Evolutionary conservation across 2,329 filamentous ascomycete species (phyloP).

Genomic region (Chlorencoelia australis): DNA sequence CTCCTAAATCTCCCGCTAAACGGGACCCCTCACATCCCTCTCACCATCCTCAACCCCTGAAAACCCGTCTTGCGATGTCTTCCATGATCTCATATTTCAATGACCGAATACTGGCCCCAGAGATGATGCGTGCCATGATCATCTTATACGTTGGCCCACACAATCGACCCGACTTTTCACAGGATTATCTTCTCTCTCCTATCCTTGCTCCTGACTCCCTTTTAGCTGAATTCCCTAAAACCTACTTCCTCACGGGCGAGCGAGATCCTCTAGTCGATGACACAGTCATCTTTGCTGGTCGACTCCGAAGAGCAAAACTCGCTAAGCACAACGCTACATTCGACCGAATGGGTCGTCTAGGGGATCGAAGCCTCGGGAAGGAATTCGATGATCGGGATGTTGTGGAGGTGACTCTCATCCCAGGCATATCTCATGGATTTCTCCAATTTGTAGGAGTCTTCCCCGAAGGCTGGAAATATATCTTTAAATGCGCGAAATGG

Average conservation of each 20-base stretch:
- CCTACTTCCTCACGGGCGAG: slow-evolving; percentile 89
- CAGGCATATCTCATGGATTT: slow-evolving; percentile 88
- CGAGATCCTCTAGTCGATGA: slow-evolving; percentile 93
- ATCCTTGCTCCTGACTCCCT: slow-evolving; percentile 79
- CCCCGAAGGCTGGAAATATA: slow-evolving; percentile 81
- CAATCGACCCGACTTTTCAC: slow-evolving; percentile 83
- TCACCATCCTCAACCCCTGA: slow-evolving; percentile 49
- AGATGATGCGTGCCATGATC: slow-evolving; percentile 99
- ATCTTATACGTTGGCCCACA: slow-evolving; percentile 94
- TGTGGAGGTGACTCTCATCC: slow-evolving; percentile 75
- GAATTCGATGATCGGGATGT: slow-evolving; percentile 63
- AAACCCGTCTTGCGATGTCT: slow-evolving; percentile 83
- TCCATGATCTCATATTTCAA: slow-evolving; percentile 99
- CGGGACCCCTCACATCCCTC: slow-evolving; percentile 27
- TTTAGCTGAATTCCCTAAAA: slow-evolving; percentile 82
- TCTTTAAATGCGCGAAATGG: slow-evolving; percentile 71
- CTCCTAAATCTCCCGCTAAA: slow-evolving; percentile 1
- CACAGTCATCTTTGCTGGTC: slow-evolving; percentile 88
- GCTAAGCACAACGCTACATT: slow-evolving; percentile 37
- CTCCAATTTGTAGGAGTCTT: slow-evolving; percentile 84
- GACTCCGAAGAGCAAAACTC: slow-evolving; percentile 70
- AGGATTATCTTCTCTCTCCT: slow-evolving; percentile 83
- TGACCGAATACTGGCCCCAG: slow-evolving; percentile 84
- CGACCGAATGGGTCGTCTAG: slow-evolving; percentile 41
- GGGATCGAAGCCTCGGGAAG: slow-evolving; percentile 34